A percentile compares a stretch with the other conserved stretches of the same genome.
Conservation (phyloP, 768 basidiomycete genomes). For the Nidularia sp. region DNA sequence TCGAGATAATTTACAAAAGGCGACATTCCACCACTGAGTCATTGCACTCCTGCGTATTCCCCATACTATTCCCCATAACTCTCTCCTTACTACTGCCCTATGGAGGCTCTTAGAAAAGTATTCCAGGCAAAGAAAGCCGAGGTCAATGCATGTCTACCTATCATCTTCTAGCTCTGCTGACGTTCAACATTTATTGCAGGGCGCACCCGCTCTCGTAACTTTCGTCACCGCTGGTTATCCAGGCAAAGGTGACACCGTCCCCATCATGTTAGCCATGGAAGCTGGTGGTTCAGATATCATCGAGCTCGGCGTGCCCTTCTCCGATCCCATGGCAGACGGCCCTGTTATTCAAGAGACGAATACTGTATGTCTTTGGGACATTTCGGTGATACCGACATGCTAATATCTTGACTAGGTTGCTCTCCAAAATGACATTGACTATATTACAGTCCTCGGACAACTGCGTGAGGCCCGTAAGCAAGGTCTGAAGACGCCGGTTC, state of each 20-base stretch:
- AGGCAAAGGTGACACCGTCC: constrained; percentile 71
- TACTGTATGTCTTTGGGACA: constrained; percentile 53
- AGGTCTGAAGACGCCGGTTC: constrained; percentile 80
- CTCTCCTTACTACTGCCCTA: constrained; percentile 19
- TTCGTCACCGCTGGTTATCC: constrained; percentile 97
- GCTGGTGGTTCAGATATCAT: constrained; percentile 92
- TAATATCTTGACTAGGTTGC: constrained; percentile 58
- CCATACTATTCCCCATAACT: constrained; percentile 3
- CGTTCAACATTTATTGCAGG: constrained; percentile 26
- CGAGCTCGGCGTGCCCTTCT: constrained; percentile 93
- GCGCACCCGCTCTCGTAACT: constrained; percentile 65
- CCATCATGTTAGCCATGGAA: constrained; percentile 88
- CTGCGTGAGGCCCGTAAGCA: constrained; percentile 75
- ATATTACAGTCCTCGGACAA: constrained; percentile 66
- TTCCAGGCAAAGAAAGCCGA: constrained; percentile 63
- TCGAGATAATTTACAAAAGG: constrained; percentile 12
- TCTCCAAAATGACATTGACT: constrained; percentile 76
- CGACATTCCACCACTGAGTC: constrained; percentile 7
- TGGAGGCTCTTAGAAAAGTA: constrained; percentile 70
- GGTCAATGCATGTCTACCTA: constrained; percentile 23
- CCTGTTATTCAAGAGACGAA: constrained; percentile 91
- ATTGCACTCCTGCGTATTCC: constrained; percentile 4
- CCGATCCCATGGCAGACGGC: constrained; percentile 95
- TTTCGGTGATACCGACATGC: neutral
- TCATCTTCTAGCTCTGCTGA: neutral